phyloP scores from a whole-genome alignment of 2,329 filamentous ascomycete species.

The Penicillium corylophilum region DNA sequence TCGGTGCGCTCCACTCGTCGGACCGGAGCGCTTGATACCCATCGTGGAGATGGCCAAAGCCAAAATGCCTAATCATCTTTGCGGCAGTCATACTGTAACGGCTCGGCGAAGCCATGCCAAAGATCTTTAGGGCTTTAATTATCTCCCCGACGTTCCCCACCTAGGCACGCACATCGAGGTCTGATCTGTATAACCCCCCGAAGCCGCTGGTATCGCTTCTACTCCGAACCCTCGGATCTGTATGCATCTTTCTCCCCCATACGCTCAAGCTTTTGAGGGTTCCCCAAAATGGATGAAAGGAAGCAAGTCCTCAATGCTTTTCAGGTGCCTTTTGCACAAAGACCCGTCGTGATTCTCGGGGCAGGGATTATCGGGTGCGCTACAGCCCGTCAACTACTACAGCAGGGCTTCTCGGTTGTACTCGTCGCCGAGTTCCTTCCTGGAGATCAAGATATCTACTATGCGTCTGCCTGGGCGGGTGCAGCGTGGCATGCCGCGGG shows the following conservation, averaged over 20 bases:
- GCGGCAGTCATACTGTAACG: background rate
- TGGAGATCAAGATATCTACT: conserved; percentile 37
- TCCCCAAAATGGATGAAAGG: conserved; percentile 20
- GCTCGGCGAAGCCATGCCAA: background rate
- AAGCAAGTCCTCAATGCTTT: conserved; percentile 21
- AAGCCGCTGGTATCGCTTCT: background rate
- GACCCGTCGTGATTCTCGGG: conserved; percentile 38
- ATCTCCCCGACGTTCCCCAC: background rate
- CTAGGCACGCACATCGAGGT: background rate
- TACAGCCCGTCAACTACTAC: conserved; percentile 35
- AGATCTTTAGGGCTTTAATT: background rate
- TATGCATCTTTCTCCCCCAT: background rate
- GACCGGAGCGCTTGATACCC: conserved; percentile 7
- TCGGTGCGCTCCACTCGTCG: conserved; percentile 7
- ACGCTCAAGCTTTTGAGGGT: too few relatives aligned
- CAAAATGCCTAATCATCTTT: background rate
- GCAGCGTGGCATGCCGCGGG: conserved; percentile 42
- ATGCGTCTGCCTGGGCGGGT: conserved; percentile 42
- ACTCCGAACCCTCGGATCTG: background rate
- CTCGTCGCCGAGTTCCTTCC: conserved; percentile 40
- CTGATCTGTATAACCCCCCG: background rate
- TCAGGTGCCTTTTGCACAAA: conserved; percentile 32
- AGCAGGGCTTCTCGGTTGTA: conserved; percentile 35
- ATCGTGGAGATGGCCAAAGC: background rate
- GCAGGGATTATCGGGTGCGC: conserved; percentile 44